Conservation (phyloP, 768 basidiomycete species). For the Fibroporia radiculosa region DNA sequence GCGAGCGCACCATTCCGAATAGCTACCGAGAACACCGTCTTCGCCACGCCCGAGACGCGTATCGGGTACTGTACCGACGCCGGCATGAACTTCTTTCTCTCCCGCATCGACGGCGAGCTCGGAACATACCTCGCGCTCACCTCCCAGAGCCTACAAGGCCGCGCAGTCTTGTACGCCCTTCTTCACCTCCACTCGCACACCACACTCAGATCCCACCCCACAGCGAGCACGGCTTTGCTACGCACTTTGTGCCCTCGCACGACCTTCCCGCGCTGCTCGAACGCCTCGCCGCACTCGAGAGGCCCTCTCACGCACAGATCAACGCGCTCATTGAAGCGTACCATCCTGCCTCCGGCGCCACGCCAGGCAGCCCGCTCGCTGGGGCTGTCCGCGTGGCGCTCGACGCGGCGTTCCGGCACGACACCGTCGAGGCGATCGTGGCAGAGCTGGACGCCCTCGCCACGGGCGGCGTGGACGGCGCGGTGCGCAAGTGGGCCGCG, state of each 20-base stretch:
- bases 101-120: slow-evolving; percentile 82
- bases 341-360: slow-evolving; percentile 48
- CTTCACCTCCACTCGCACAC: not conserved
- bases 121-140: slow-evolving; percentile 95
- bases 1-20: slow-evolving; percentile 83
- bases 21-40: slow-evolving; percentile 85
- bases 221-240: slow-evolving; percentile 90
- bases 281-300: slow-evolving; percentile 52
- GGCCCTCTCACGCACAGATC: slow-evolving; percentile 41
- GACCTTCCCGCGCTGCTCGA: slow-evolving; percentile 65
- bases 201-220: not conserved
- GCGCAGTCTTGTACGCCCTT: slow-evolving; percentile 74
- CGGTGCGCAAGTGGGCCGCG: slow-evolving; percentile 66
- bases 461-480: slow-evolving; percentile 29
- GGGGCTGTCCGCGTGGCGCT: slow-evolving; percentile 69
- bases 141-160: slow-evolving; percentile 59
- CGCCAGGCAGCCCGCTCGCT: slow-evolving; percentile 42
- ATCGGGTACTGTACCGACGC: slow-evolving; percentile 92
- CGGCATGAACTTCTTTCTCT: slow-evolving; percentile 83
- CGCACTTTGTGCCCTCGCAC: slow-evolving; percentile 82
- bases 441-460: slow-evolving; percentile 40
- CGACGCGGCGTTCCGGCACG: slow-evolving; percentile 68
- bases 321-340: slow-evolving; percentile 66
- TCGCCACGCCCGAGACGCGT: slow-evolving; percentile 96
- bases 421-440: slow-evolving; percentile 67